Evolutionary conservation across 2,329 filamentous ascomycete genomes (phyloP), one percentile per base, ranked within the genome.

Genomic region (Beauveria sp.): DNA sequence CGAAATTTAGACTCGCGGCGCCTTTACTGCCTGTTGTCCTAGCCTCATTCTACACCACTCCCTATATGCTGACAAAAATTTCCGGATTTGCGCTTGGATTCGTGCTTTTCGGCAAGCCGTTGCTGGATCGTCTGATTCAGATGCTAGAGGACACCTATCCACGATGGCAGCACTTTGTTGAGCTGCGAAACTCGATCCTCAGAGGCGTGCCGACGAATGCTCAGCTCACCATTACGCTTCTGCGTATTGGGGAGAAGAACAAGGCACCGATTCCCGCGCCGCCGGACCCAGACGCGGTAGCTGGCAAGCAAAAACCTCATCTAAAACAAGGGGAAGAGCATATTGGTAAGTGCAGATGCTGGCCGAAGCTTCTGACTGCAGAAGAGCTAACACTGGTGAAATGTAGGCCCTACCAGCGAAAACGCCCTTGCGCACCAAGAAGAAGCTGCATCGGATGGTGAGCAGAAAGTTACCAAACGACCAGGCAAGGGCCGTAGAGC

Each of bases 161-260:
- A 1, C 77, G 86, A 66, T 95, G 90, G 90, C 81, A 90, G 68
- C 89, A 88, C 66, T 77, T 91, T 7, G 77, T 93, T 18, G 86
- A 92, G 67, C 74, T 91, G 12, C 82, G 88, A 63, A 91, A 91
- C 66, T 91, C 88, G 0, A 71, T 95, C 1, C 83, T 96, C 56
- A 90, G 89, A 69, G 90, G 90, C 2, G 86, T 95, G 0, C 91
- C 91, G 1, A 96, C 91, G 1, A 95, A 96, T 70, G 90, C 90
- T 3, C 91, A 96, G 69, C 82, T 96, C 20, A 86, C 90, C 0
- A 77, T 96, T 30, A 96, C 91, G 0, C 80, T 96, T 1, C 83
- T 96, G 12, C 88, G 91, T 5, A 86, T 93, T 34, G 91, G 90
- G 46, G 91, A 96, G 73, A 84, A 84, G 12, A 93, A 93, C 74